Evolutionary conservation across 345 rosid genomes (phyloP).

Genomic region (Bruguiera sexangula): DNA sequence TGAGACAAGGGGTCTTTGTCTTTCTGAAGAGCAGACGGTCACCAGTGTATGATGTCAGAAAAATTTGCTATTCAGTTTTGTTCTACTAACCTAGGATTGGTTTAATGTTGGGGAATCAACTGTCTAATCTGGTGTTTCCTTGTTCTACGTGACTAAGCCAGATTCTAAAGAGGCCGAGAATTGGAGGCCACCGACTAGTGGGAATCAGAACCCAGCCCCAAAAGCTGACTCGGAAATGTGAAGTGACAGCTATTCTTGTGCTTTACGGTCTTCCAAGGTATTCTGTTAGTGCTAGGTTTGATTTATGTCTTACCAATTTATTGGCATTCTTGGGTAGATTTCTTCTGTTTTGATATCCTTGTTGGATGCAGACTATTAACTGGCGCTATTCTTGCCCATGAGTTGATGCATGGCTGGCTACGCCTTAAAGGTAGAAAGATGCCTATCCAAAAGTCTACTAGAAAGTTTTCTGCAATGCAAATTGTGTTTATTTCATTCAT

Average conservation of each 20-base stretch:
- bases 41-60: slow-evolving; percentile 57
- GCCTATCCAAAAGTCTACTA: neutral
- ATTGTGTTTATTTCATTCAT: slow-evolving; percentile 1
- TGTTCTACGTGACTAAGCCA: slow-evolving; percentile 24
- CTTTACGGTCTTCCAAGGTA: slow-evolving; percentile 97
- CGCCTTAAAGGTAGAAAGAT: slow-evolving; percentile 67
- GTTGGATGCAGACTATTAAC: slow-evolving; percentile 64
- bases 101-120: neutral
- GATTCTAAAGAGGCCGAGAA: slow-evolving; percentile 60
- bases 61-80: slow-evolving; percentile 1
- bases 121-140: neutral
- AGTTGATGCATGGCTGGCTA: slow-evolving; percentile 94
- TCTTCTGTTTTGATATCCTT: neutral
- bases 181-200: slow-evolving; percentile 58
- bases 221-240: slow-evolving; percentile 77
- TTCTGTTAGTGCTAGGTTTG: neutral
- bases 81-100: neutral
- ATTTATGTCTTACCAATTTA: neutral
- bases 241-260: slow-evolving; percentile 94
- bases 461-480: neutral
- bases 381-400: slow-evolving; percentile 93
- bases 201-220: slow-evolving; percentile 81
- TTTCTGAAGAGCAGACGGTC: slow-evolving; percentile 94
- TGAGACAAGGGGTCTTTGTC: slow-evolving; percentile 93
- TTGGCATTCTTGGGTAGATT: neutral